Evolutionary conservation across 345 rosid species (phyloP).

Genomic region (Citrus sp.): DNA sequence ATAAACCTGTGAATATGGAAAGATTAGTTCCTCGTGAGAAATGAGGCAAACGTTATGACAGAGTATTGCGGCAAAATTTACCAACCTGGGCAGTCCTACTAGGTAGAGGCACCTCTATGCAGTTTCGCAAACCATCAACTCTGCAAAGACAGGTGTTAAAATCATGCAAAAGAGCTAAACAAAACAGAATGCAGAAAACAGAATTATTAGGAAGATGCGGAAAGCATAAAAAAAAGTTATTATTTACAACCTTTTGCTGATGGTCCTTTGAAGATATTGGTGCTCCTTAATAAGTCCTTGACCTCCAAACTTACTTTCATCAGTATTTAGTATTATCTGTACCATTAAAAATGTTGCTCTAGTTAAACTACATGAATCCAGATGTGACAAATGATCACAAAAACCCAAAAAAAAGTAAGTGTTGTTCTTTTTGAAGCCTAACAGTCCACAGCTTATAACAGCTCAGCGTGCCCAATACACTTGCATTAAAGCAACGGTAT

Average conservation of each 20-base stretch:
- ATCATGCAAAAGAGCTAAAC: constrained; percentile 1
- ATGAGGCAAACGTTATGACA: neutral
- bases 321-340: constrained; percentile 76
- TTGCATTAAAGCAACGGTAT: neutral
- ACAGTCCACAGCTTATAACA: neutral
- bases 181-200: constrained; percentile 13
- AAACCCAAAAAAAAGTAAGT: neutral
- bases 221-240: neutral
- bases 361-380: neutral
- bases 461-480: neutral
- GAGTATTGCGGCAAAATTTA: constrained; percentile 14
- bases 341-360: constrained; percentile 1
- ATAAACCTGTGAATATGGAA: constrained; percentile 47
- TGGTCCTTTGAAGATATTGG: constrained; percentile 67
- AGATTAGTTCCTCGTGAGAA: neutral
- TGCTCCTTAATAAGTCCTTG: constrained; percentile 51
- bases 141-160: constrained; percentile 38
- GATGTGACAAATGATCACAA: neutral
- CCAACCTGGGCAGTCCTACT: constrained; percentile 91
- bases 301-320: constrained; percentile 81
- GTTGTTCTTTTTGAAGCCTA: neutral
- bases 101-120: constrained; percentile 78
- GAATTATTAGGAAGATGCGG: neutral
- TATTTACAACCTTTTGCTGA: constrained; percentile 49
- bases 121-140: constrained; percentile 67